Evolutionary conservation across 169 alveolate species (phyloP).

Genomic region (Eimeria sp.): DNA sequence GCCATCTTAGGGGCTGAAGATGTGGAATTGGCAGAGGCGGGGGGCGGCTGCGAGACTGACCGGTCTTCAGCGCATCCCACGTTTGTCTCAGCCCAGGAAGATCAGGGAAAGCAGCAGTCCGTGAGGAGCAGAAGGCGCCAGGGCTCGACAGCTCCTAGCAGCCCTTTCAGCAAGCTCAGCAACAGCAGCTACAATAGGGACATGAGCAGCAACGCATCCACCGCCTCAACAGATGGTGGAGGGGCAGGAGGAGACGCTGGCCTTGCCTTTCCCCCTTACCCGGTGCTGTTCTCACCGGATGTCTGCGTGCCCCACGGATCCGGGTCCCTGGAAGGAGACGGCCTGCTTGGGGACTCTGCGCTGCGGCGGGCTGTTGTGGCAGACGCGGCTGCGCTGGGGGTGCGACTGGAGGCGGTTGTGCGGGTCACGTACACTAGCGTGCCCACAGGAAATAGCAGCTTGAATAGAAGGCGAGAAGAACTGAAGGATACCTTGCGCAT

Average conservation of each 20-base stretch:
- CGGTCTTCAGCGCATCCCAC: conserved; percentile 14
- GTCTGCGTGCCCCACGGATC: conserved; percentile 26
- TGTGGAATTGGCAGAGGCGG: not conserved
- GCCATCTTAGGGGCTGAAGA: conserved; percentile 16
- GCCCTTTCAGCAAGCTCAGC: not conserved
- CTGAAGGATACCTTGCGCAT: conserved; percentile 56
- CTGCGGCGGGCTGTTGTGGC: conserved; percentile 57
- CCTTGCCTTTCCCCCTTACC: conserved; percentile 54
- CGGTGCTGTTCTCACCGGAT: conserved; percentile 42
- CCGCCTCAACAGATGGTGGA: conserved; percentile 1
- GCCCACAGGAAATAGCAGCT: conserved; percentile 49
- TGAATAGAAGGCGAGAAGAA: conserved; percentile 17
- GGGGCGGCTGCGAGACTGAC: not conserved
- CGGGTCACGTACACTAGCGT: conserved; percentile 57
- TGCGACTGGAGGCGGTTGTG: conserved; percentile 60
- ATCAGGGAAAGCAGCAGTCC: not conserved
- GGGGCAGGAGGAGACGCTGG: conserved; percentile 52
- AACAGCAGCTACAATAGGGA: conserved; percentile 48
- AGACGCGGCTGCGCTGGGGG: conserved; percentile 25
- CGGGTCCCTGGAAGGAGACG: not conserved
- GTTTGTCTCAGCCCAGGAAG: conserved; percentile 18
- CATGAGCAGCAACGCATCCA: conserved; percentile 35
- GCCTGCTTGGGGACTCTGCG: conserved; percentile 23
- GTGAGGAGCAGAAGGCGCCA: not conserved
- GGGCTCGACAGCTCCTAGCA: not conserved